Base-by-base conservation (phyloP, 2,329 filamentous ascomycete species). In the Xylaria sp. region DNA sequence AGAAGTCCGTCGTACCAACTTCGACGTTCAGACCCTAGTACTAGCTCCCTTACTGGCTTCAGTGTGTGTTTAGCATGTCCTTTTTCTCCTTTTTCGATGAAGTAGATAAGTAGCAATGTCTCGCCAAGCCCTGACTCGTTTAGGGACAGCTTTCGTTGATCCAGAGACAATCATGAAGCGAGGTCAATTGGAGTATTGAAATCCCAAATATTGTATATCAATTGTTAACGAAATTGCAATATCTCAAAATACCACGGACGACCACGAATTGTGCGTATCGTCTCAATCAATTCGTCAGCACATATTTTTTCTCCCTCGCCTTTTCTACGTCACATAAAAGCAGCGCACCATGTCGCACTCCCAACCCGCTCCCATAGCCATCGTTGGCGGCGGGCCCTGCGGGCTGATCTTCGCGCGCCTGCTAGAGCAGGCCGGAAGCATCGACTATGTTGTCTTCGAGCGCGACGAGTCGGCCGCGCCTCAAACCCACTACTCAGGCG, bases 401-500 rank as follows among this genome's bases (percentile, higher is more conserved):
- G 71, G 71, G 8, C 64, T 73, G 8, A 69, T 68, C 0, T 19
- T 72, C 8, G 71, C 71, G 14, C 66, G 71, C 8, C 61, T 72
- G 8, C 68, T 73, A 30, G 56, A 66, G 56, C 51, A 36, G 11
- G 34, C 21, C 19, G 64, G 61, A 1, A 53, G 68, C 1, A 51
- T 71, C 3, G 30, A 55, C 14, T 73, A 72, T 57, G 45, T 68
- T 0, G 59, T 72, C 21, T 73, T 69, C 66, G 71, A 73, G 53
- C 63, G 69, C 17, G 69, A 71, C 27, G 19, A 11, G 4, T 70
- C 69, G 1, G n/a, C 54, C 0, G 45, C n/a, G 4, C 48, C 62
- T 1, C 12, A 24, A 0, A 21, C 27, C 24, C 24, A 61, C 9
- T 42, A 64, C 45, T 55, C 64, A 3, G 71, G 71, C 59, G 85